Conservation (phyloP, 129 eudicot genomes). For the Pittosporum tobira region DNA sequence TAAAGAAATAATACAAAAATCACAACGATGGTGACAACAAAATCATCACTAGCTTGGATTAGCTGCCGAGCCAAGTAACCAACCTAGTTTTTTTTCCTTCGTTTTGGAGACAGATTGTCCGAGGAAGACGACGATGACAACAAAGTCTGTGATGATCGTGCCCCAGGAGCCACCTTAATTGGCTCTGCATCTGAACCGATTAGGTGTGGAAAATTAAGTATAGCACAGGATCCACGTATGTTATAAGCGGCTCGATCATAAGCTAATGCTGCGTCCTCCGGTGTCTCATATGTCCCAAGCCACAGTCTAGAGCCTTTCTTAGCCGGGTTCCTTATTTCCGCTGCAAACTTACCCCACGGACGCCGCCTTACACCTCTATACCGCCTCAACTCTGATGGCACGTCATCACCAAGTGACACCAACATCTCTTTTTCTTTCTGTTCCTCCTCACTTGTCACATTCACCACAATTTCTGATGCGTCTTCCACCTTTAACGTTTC, state of each 20-base stretch:
- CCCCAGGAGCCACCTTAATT: background rate
- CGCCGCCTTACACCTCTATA: slow-evolving; percentile 38
- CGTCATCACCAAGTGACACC: background rate
- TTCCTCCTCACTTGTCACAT: background rate
- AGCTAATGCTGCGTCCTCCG: slow-evolving; percentile 42
- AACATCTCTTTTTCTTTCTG: too few relatives aligned
- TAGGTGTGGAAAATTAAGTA: slow-evolving; percentile 32
- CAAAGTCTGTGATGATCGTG: background rate
- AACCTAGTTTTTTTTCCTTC: background rate
- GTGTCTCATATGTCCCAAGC: slow-evolving; percentile 39
- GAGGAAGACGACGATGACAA: background rate
- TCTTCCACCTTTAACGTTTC: background rate
- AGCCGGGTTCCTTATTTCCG: slow-evolving; percentile 34
- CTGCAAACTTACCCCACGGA: slow-evolving; percentile 46
- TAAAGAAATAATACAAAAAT: too few relatives aligned
- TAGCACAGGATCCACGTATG: slow-evolving; percentile 27
- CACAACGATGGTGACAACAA: too few relatives aligned
- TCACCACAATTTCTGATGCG: background rate
- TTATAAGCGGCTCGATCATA: slow-evolving; percentile 34
- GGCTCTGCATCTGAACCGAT: slow-evolving; percentile 18
- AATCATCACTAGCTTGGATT: too few relatives aligned
- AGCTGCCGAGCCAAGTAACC: too few relatives aligned
- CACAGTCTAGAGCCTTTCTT: slow-evolving; percentile 38
- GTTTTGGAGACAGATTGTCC: background rate
- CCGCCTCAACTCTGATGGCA: slow-evolving; percentile 26